A percentile compares a stretch with the other conserved stretches of the same genome.
phyloP scores from a whole-genome alignment of 305 asterid genomes.

The Solanum hybrid region DNA sequence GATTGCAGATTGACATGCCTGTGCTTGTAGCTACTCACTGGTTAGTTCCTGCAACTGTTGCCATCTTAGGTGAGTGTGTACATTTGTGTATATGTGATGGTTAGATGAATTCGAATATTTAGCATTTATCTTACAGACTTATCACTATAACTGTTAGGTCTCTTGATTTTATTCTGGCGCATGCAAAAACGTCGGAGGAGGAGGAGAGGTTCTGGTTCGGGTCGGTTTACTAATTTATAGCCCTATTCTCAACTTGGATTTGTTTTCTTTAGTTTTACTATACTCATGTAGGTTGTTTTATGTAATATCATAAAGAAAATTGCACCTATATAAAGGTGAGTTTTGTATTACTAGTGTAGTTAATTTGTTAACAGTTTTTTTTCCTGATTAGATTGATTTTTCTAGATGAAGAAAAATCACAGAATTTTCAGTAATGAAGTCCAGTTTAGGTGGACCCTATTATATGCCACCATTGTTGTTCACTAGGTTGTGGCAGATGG shows the following conservation, averaged over 20 bases:
- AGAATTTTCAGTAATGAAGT: not conserved
- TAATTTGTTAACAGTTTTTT: not conserved
- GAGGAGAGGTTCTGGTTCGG: constrained; percentile 56
- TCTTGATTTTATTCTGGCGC: constrained; percentile 67
- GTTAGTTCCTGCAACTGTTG: constrained; percentile 69
- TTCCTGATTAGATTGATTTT: not conserved
- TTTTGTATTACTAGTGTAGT: constrained; percentile 4
- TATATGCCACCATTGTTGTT: not conserved
- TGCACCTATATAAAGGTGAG: not conserved
- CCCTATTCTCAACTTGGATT: constrained; percentile 10
- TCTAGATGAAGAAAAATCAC: not conserved
- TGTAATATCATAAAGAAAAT: not conserved
- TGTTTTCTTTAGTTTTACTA: not conserved
- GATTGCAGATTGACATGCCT: constrained; percentile 74
- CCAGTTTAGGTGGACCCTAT: not conserved
- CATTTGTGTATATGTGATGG: not conserved
- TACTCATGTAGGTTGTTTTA: not conserved
- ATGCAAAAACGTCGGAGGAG: constrained; percentile 76
- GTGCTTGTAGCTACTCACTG: constrained; percentile 76
- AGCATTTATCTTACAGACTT: not conserved
- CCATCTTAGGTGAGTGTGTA: constrained; percentile 49
- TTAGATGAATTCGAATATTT: not conserved
- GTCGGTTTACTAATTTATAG: constrained; percentile 37
- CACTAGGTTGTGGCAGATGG: not conserved
- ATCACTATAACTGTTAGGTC: constrained; percentile 45